A percentile compares a stretch with the other conserved stretches of the same genome.
Conservation (phyloP, 805 yeast genomes). For the Zygosaccharomyces lentus region DNA sequence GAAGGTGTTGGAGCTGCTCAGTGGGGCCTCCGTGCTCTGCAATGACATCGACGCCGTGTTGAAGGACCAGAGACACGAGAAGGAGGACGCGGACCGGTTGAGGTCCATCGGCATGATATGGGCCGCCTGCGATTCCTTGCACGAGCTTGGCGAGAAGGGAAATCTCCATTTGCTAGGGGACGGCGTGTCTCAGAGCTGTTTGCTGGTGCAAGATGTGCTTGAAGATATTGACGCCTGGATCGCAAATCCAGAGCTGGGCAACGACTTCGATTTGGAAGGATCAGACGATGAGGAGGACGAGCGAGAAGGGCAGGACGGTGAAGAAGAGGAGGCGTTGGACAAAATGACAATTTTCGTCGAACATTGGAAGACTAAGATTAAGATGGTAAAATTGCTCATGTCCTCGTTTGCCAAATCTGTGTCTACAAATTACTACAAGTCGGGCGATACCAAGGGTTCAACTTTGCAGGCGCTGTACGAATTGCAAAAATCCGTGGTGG, state of each 20-base stretch:
- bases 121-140: slow-evolving; percentile 56
- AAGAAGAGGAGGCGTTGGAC: slow-evolving; percentile 31
- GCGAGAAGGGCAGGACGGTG: slow-evolving; percentile 32
- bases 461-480: slow-evolving; percentile 46
- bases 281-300: slow-evolving; percentile 32
- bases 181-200: slow-evolving; percentile 36
- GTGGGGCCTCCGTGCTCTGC: slow-evolving; percentile 21
- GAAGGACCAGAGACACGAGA: slow-evolving; percentile 18
- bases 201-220: slow-evolving; percentile 56
- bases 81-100: slow-evolving; percentile 41
- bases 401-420: slow-evolving; percentile 56
- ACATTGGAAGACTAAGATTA: slow-evolving; percentile 43
- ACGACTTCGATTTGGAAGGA: slow-evolving; percentile 34
- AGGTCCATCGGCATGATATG: slow-evolving; percentile 64
- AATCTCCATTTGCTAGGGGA: slow-evolving; percentile 49
- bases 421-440: slow-evolving; percentile 37
- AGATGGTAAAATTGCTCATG: slow-evolving; percentile 54
- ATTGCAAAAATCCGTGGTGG: slow-evolving; percentile 42
- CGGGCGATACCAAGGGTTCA: slow-evolving; percentile 34
- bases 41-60: slow-evolving; percentile 21
- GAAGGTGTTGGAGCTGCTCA: slow-evolving; percentile 19
- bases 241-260: slow-evolving; percentile 54
- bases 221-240: slow-evolving; percentile 68
- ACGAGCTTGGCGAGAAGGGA: slow-evolving; percentile 43
- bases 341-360: slow-evolving; percentile 40